Evolutionary conservation across 805 yeast species (phyloP), one percentile per base, ranked within the genome.

Genomic region (Candida nanaspora): DNA sequence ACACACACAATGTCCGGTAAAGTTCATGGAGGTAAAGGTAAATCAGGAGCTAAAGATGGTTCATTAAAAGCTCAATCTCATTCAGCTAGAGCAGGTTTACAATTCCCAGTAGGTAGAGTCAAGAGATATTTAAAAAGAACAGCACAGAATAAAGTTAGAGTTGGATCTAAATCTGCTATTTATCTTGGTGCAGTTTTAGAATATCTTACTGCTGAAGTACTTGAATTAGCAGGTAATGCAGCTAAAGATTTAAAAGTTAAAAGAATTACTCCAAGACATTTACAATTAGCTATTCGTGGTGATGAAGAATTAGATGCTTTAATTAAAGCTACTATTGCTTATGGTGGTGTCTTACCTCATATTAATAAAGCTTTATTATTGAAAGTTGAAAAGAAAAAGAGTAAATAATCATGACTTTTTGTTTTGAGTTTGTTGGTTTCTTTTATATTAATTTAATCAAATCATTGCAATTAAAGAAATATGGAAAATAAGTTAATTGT

Each of bases 101-200:
- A 84, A 63, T 93, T 93, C 70, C 99, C 99, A 38, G 98, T 94
- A 30, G 99, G 99, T 45, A 87, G 99, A 82, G 88, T 93, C 55
- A 91, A 93, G 78, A 80, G 98, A 72, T 91, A 88, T 63, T 74
- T 93, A 65, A 91, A 89, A 72, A 82, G 75, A 64, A 86, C 83
- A 49, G 95, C 96, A 18, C 93, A 86, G 61, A 86, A 54, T 42
- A 76, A 75, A 53, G 67, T 76, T 49, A 65, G 96, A 63, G 94
- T 87, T 37, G 96, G 96, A 44, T 61, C 68, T 13, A 63, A 63
- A 41, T 35, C 96, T 33, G 98, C 99, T 38, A 91, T 91, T 48
- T 91, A 91, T 65, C 74, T 91, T 50, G 89, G 97, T 42, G 96
- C 97, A 18, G 98, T 91, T 34, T 77, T 91, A 51, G 98, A 91